phyloP scores from a whole-genome alignment of 2,329 filamentous ascomycete species.

The Sarocladium kiliense region DNA sequence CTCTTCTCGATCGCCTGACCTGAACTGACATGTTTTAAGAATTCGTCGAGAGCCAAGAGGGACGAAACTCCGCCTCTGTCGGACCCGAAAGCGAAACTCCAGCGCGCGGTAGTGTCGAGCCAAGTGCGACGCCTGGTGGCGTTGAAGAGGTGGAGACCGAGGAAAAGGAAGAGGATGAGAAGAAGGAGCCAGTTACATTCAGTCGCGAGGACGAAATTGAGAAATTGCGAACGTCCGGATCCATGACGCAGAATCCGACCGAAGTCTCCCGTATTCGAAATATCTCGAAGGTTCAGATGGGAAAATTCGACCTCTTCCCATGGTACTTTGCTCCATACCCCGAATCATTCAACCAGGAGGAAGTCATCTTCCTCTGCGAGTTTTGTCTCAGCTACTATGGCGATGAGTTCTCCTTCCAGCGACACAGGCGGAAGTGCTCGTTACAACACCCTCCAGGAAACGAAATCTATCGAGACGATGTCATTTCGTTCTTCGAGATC shows the following conservation, averaged over 20 bases:
- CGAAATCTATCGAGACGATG: conserved; percentile 91
- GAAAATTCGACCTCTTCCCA: conserved; percentile 83
- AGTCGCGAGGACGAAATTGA: conserved; percentile 91
- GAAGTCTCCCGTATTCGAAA: conserved; percentile 96
- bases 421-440: conserved; percentile 86
- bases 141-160: conserved; percentile 52
- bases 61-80: conserved; percentile 37
- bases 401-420: conserved; percentile 72
- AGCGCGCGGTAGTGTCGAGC: conserved; percentile 36
- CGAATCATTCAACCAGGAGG: conserved; percentile 78
- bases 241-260: conserved; percentile 98
- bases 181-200: conserved; percentile 51
- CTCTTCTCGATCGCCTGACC: neutral
- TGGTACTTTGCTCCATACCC: conserved; percentile 99
- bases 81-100: conserved; percentile 40
- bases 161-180: conserved; percentile 39
- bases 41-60: conserved; percentile 42
- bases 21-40: conserved; percentile 24
- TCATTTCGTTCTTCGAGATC: conserved; percentile 92
- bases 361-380: conserved; percentile 94
- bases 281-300: conserved; percentile 90
- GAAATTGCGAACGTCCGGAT: conserved; percentile 87
- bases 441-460: conserved; percentile 92
- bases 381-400: conserved; percentile 93
- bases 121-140: conserved; percentile 38